Base-by-base conservation (phyloP, 2,329 filamentous ascomycete genomes). In the Aphanocladium album region DNA sequence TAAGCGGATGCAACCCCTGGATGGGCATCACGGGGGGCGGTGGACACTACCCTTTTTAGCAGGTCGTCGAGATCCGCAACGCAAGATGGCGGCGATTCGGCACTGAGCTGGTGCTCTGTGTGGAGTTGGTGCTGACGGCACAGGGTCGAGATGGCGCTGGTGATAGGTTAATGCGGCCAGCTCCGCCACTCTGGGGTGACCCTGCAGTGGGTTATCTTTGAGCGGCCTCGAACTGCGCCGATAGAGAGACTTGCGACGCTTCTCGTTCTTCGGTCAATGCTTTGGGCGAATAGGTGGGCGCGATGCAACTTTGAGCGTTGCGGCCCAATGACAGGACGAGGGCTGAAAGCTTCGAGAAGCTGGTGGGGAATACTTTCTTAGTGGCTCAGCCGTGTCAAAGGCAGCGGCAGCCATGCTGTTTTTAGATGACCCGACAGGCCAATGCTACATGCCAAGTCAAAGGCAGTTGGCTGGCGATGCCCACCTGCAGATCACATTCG, bases 41-140 rank as follows among this genome's bases (percentile, higher is more conserved):
- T 60, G 57, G 58, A 43, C 25, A 41, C 45, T 64, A 39, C 65
- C 63, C 53, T 35, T 62, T 67, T 61, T 17, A 63, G 65, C 54
- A 67, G 65, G 65, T 67, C 61, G 54, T 60, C 43, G 33, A 56
- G 60, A 62, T 64, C 65, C 57, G 54, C 55, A 56, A 39, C 59
- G 30, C 21, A 37, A 7, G 9, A 39, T 35, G 25, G 50, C 64
- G 62, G 64, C 55, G 60, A 64, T 57, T 64, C 60, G 64, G 63
- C 64, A 63, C 53, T 61, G 23, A n/a, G 11, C 3, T 63, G 39
- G 30, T 30, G 30, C 9, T 17, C 23, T 12, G 33, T 51, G 56
- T 53, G 49, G 57, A 46, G 49, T 53, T 47, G 47, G 57, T 37
- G 49, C 57, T 53, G 57, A 53, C 50, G 12, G 39, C 57, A 60